Base-by-base conservation (phyloP, 2,329 filamentous ascomycete genomes). In the Pyrenophora seminiperda region DNA sequence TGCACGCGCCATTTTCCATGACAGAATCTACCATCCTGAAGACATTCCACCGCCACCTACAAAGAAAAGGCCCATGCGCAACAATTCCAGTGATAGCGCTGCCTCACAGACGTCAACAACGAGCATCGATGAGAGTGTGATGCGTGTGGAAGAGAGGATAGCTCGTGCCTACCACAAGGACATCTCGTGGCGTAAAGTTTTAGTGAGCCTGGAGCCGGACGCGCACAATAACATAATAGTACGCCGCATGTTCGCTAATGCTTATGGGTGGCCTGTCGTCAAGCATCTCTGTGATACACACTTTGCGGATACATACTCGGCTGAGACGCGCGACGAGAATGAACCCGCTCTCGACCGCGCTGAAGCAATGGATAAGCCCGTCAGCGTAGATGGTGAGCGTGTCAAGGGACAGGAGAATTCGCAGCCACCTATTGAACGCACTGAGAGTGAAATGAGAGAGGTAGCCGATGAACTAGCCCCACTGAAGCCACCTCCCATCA, bases 171-270 rank as follows among this genome's bases (percentile, higher is more conserved):
- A 99, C 75, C 94, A 99, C 72, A 85, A 86, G 10, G 91, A 91
- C 56, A 76, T 99, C 15, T 90, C 90, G 1, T 99, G 94, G 94
- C 89, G 94, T 37, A 99, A 99, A 71, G 94, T 99, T 1, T 83
- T 99, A 3, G 94, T 99, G 11, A 89, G 94, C 45, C 80, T 99
- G 2, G 93, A 99, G 70, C 94, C 94, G 0, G 94, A 99, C 73
- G 94, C 94, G 0, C 94, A 99, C 76, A 99, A 99, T 75, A 99
- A 99, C 73, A 96, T 99, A 60, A 88, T 97, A 53, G 94, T 99
- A 18, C 88, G 94, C 13, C 87, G 94, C 47, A 96, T 91, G 87
- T 99, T 99, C 71, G 88, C 91, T 48, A 99, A 99, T 67, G 94
- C 94, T 0, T 96, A 96, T 64, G 94, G 94, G 2, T 99, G 94